Conservation (phyloP, 2,329 filamentous ascomycete species). For the Neophaeococcomyces aloes region DNA sequence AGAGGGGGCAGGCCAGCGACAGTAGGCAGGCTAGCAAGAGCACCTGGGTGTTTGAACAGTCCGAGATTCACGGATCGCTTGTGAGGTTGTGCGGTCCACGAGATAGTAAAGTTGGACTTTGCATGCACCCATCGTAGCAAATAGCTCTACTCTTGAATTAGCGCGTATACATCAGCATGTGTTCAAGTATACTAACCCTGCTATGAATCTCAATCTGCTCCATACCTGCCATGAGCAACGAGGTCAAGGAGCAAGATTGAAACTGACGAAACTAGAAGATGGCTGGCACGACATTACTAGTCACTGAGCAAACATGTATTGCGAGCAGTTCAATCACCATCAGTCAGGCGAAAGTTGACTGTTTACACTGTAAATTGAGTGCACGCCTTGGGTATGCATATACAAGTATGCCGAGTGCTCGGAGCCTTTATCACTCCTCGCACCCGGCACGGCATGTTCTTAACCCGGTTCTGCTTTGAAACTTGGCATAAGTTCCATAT, state of each 20-base stretch:
- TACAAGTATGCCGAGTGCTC: too few species aligned
- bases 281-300: too few species aligned
- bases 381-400: too few species aligned
- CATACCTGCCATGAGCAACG: constrained; percentile 69
- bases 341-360: too few species aligned
- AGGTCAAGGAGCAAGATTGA: constrained; percentile 1
- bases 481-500: too few species aligned
- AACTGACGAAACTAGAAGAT: too few species aligned
- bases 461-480: too few species aligned
- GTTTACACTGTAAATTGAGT: too few species aligned
- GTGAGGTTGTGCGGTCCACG: constrained; percentile 94
- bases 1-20: constrained; percentile 37
- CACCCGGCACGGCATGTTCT: too few species aligned
- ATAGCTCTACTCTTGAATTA: constrained; percentile 58
- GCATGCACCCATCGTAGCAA: constrained; percentile 96
- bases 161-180: constrained; percentile 5
- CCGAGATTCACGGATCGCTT: constrained; percentile 99
- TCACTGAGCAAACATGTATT: too few species aligned
- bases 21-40: constrained; percentile 40
- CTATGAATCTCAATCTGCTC: constrained; percentile 96
- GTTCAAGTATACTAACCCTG: constrained; percentile 54
- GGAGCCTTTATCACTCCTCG: too few species aligned
- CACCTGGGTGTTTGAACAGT: constrained; percentile 91
- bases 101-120: constrained; percentile 79
- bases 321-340: too few species aligned